These are phyloP conservation scores for Myriosclerotinia curreyana DNA, from an alignment of 2,329 filamentous ascomycete genomes.

Conservation along the genomic window DNA sequence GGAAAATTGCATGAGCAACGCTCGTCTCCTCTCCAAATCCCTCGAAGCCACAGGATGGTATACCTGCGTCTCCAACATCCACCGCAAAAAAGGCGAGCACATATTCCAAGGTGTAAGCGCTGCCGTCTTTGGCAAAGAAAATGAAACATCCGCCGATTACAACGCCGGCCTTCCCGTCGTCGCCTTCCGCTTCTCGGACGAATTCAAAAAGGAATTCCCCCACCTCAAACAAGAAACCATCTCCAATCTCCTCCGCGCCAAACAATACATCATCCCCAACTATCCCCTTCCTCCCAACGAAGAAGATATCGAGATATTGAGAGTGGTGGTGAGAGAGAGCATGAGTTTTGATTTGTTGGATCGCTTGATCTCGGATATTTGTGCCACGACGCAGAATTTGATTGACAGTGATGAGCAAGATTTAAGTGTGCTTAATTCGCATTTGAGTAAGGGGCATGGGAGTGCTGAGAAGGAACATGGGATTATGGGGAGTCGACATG, in stretches of 20 bases:
- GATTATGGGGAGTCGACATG: slow-evolving; percentile 21
- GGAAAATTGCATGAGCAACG: slow-evolving; percentile 65
- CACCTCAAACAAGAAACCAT: slow-evolving; percentile 63
- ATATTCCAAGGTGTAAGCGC: slow-evolving; percentile 37
- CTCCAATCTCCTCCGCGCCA: slow-evolving; percentile 59
- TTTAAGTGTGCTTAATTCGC: slow-evolving; percentile 42
- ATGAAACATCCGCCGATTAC: slow-evolving; percentile 57
- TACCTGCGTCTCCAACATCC: slow-evolving; percentile 61
- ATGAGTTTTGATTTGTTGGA: slow-evolving; percentile 68
- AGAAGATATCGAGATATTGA: slow-evolving; percentile 61
- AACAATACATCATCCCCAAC: slow-evolving; percentile 71
- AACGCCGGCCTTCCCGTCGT: slow-evolving; percentile 65
- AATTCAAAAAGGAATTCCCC: slow-evolving; percentile 58
- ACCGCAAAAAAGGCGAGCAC: slow-evolving; percentile 52
- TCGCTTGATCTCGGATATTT: slow-evolving; percentile 59
- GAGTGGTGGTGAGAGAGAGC: slow-evolving; percentile 64
- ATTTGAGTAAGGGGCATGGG: slow-evolving; percentile 43
- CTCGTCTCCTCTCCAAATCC: slow-evolving; percentile 59
- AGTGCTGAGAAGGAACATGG: slow-evolving; percentile 41
- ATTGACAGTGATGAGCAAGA: slow-evolving; percentile 48
- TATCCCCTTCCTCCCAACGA: slow-evolving; percentile 63
- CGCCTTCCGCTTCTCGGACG: slow-evolving; percentile 61
- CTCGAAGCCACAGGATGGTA: slow-evolving; percentile 67
- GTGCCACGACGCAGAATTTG: slow-evolving; percentile 57
- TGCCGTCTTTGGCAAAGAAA: slow-evolving; percentile 43